These are phyloP conservation scores for Biscogniauxia sp. DNA, from an alignment of 2,329 filamentous ascomycete species.

Conservation along the genomic window DNA sequence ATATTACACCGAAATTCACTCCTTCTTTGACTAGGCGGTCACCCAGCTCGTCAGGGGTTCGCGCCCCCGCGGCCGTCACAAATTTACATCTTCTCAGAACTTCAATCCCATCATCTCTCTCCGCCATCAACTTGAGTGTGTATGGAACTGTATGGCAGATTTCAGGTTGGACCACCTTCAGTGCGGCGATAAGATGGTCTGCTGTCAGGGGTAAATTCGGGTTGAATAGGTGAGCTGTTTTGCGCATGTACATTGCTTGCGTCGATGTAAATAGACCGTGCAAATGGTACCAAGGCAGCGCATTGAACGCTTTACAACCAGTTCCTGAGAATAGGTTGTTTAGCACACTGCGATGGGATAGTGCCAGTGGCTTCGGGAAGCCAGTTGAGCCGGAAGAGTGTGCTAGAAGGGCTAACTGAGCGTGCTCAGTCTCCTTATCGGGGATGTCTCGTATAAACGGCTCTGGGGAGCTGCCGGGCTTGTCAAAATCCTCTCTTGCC, in stretches of 20 bases:
- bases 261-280: conserved; percentile 41
- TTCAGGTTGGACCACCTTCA: conserved; percentile 37
- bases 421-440: conserved; percentile 28
- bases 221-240: conserved; percentile 41
- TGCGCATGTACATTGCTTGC: conserved; percentile 43
- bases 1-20: conserved; percentile 38
- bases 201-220: conserved; percentile 38
- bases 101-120: conserved; percentile 34
- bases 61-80: conserved; percentile 40
- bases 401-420: conserved; percentile 38
- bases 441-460: conserved; percentile 25
- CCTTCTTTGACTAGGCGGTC: conserved; percentile 36
- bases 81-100: conserved; percentile 36
- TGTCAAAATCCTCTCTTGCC: conserved; percentile 23
- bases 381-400: conserved; percentile 50
- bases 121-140: conserved; percentile 38
- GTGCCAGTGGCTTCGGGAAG: conserved; percentile 43
- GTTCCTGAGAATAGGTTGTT: conserved; percentile 33
- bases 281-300: conserved; percentile 43
- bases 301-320: conserved; percentile 40
- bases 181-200: conserved; percentile 33
- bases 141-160: conserved; percentile 42
- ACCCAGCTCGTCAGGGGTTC: conserved; percentile 41
- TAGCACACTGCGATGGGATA: conserved; percentile 40
- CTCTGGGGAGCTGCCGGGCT: conserved; percentile 11